A percentile compares a stretch with the other conserved stretches of the same genome.
These are phyloP conservation scores for Pseudogymnoascus sp. DNA, from an alignment of 2,329 filamentous ascomycete genomes.

Conservation along the genomic window DNA sequence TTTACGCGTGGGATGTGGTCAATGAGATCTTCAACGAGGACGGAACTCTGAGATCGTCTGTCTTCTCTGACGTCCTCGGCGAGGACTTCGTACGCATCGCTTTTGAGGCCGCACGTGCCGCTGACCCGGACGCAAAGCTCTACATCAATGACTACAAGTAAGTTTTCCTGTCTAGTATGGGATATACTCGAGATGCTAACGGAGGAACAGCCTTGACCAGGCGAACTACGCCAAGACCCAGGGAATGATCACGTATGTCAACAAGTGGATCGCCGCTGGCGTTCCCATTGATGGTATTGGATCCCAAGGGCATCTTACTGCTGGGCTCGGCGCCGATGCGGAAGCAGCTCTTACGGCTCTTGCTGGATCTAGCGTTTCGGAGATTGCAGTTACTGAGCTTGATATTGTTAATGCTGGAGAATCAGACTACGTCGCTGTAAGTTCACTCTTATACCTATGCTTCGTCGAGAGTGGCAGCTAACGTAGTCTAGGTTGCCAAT, in stretches of 20 bases:
- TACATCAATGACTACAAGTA: constrained; percentile 70
- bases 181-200: constrained; percentile 21
- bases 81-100: constrained; percentile 64
- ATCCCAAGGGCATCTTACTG: constrained; percentile 48
- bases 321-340: constrained; percentile 47
- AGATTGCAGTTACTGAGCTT: constrained; percentile 61
- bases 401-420: constrained; percentile 53
- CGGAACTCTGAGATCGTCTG: constrained; percentile 44
- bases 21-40: constrained; percentile 55
- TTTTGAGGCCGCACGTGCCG: constrained; percentile 59
- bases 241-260: constrained; percentile 51
- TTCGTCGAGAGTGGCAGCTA: background rate
- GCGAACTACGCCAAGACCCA: constrained; percentile 51
- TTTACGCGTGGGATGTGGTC: constrained; percentile 56
- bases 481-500: constrained; percentile 17
- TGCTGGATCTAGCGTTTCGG: constrained; percentile 26
- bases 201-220: background rate
- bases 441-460: background rate
- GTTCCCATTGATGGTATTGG: constrained; percentile 59
- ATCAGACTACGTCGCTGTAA: constrained; percentile 19
- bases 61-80: constrained; percentile 62
- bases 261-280: constrained; percentile 55
- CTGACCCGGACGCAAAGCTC: constrained; percentile 60
- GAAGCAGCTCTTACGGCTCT: constrained; percentile 32
- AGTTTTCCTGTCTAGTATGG: constrained; percentile 39